Evolutionary conservation across 768 basidiomycete species (phyloP).

Genomic region (Boletus rubescentipes): DNA sequence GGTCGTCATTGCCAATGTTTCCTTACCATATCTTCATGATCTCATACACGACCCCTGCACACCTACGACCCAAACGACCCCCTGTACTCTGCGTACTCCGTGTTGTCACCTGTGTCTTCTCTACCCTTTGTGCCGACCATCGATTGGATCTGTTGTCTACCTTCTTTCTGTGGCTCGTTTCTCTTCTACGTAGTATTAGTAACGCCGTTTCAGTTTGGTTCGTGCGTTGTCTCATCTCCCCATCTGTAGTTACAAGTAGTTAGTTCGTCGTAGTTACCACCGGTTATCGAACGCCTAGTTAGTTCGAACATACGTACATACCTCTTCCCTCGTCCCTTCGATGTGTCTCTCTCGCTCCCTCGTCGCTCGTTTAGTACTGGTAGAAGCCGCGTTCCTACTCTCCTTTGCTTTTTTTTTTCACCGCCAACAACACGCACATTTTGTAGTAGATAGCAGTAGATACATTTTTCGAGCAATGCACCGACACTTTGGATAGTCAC

Average conservation of each 20-base stretch:
- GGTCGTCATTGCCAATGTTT: background rate
- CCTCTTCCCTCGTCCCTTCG: slow-evolving; percentile 2
- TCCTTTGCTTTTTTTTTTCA: background rate
- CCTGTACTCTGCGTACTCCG: slow-evolving; percentile 9
- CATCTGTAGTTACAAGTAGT: slow-evolving; percentile 34
- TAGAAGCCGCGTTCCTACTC: too few relatives aligned
- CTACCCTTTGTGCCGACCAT: slow-evolving; percentile 31
- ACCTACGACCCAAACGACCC: slow-evolving; percentile 11
- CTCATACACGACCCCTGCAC: slow-evolving; percentile 9
- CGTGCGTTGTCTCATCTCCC: slow-evolving; percentile 23
- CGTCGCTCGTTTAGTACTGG: too few relatives aligned
- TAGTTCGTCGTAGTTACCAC: slow-evolving; percentile 26
- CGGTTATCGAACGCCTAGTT: slow-evolving; percentile 38
- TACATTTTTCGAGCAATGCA: slow-evolving; percentile 30
- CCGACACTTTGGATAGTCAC: slow-evolving; percentile 20
- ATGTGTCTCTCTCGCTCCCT: slow-evolving; percentile 1
- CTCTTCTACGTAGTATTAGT: slow-evolving; percentile 22
- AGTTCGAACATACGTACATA: slow-evolving; percentile 15
- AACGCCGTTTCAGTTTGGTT: slow-evolving; percentile 9
- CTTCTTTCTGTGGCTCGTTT: background rate
- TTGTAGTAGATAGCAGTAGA: slow-evolving; percentile 41
- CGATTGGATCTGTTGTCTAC: slow-evolving; percentile 22
- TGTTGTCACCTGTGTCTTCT: slow-evolving; percentile 21
- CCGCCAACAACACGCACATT: slow-evolving; percentile 14
- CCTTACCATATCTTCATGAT: slow-evolving; percentile 13